phyloP scores from a whole-genome alignment of 768 basidiomycete species.

The Suillus paluster region DNA sequence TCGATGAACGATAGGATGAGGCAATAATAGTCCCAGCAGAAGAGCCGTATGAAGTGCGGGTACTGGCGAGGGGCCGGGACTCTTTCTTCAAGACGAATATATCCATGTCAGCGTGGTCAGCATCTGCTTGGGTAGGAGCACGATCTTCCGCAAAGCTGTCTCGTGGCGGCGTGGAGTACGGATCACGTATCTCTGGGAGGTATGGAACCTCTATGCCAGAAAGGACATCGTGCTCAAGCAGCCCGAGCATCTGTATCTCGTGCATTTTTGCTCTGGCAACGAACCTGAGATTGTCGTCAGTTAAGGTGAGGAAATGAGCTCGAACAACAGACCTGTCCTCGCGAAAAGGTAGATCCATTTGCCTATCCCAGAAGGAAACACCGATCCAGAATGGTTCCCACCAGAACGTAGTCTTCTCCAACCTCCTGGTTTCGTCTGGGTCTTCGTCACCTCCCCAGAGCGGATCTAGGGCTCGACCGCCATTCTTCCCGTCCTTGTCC shows the following conservation, averaged over 20 bases:
- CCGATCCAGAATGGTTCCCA: constrained; percentile 92
- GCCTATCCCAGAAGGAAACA: constrained; percentile 84
- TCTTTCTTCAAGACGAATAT: constrained; percentile 60
- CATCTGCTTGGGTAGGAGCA: constrained; percentile 54
- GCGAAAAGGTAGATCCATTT: constrained; percentile 84
- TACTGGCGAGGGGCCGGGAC: constrained; percentile 30
- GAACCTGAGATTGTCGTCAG: constrained; percentile 58
- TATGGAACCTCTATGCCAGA: constrained; percentile 89
- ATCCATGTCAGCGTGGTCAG: constrained; percentile 75
- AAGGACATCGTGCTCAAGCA: constrained; percentile 89
- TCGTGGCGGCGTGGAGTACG: constrained; percentile 34
- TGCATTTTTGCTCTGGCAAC: constrained; percentile 96
- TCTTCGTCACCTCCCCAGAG: constrained; percentile 76
- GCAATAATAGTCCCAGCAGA: constrained; percentile 42
- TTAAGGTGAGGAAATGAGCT: constrained; percentile 3
- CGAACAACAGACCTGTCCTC: constrained; percentile 60
- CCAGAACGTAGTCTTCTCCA: constrained; percentile 68
- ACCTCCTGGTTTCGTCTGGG: constrained; percentile 33
- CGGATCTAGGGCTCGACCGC: constrained; percentile 61
- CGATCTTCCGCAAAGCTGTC: constrained; percentile 39
- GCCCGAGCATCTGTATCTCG: constrained; percentile 92
- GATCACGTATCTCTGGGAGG: constrained; percentile 50
- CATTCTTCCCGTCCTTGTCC: constrained; percentile 53
- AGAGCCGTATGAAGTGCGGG: constrained; percentile 47
- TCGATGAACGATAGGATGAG: constrained; percentile 39